Evolutionary conservation across 257 asterid genomes (phyloP), one percentile per base, ranked within the genome.

Genomic region (Linaria vulgaris): DNA sequence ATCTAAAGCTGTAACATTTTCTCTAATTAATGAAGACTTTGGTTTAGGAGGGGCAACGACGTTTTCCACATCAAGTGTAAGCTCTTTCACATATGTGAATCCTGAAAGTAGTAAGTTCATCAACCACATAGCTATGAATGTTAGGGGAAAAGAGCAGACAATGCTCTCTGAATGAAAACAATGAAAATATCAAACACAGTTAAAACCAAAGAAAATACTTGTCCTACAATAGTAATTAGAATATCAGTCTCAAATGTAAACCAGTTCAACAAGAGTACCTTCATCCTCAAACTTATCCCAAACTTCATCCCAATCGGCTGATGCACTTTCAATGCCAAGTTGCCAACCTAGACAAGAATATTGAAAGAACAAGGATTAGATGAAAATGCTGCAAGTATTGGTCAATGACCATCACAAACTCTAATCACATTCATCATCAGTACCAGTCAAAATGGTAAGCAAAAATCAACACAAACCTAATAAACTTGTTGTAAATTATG

Each of bases 241-340:
- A 19, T 56, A 0, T 41, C 45, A 43, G 44, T 37, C 52, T 20
- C 46, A 54, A 61, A 11, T 23, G 48, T 31, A 46, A 17, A 23
- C 30, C 43, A 54, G 24, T 14, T 49, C 52, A 9, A 44, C 14
- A 66, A 24, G 37, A 53, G 68, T 83, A 94, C 99, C 99, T 85
- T 88, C 95, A 71, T 87, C 94, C 69, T 87, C 97, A 68, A 94
- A 86, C 81, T 81, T 83, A 75, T 90, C 99, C 99, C 99, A 90
- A 55, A 63, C 83, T 77, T 86, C 97, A 71, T 94, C 92, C 99
- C 97, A 94, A 72, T 94, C 99, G 76, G 97, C 97, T 56, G 95
- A 90, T 69, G 86, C 78, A 69, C 74, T 92, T 85, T 76, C 91
- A 66, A 94, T 74, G 68, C 99, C 99, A 71, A 83, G 78, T 81